These are phyloP conservation scores for Dactylonectria macrodidyma DNA, from an alignment of 2,329 filamentous ascomycete species.

Conservation along the genomic window DNA sequence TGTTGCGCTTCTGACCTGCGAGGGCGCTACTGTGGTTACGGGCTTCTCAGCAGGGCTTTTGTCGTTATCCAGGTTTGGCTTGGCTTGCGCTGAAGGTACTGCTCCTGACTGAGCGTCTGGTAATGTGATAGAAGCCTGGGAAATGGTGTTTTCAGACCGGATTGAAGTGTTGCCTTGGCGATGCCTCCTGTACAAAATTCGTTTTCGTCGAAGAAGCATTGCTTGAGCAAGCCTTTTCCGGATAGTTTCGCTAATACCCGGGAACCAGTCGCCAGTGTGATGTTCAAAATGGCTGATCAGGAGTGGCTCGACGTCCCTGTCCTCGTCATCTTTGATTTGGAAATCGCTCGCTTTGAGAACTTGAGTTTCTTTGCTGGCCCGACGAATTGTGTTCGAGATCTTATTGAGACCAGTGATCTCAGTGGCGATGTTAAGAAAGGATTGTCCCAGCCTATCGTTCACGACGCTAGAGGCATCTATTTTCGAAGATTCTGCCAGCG, in stretches of 20 bases:
- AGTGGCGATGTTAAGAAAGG: background rate
- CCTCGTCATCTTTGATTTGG: conserved; percentile 26
- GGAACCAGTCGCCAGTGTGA: conserved; percentile 26
- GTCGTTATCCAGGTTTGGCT: background rate
- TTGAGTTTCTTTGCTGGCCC: conserved; percentile 27
- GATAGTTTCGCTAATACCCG: conserved; percentile 5
- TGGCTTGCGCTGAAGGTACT: background rate
- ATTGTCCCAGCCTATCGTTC: background rate
- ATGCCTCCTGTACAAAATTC: conserved; percentile 30
- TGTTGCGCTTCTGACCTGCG: conserved; percentile 10
- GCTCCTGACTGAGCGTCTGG: background rate
- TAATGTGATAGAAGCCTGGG: background rate
- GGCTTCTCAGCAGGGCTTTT: background rate
- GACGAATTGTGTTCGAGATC: conserved; percentile 24
- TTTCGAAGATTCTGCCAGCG: background rate
- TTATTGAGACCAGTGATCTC: conserved; percentile 13
- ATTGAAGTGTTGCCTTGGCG: conserved; percentile 11
- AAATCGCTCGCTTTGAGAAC: conserved; percentile 20
- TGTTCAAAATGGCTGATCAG: conserved; percentile 4
- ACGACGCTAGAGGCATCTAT: background rate
- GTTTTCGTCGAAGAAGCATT: conserved; percentile 32
- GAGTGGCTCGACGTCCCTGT: conserved; percentile 20
- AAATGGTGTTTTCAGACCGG: background rate
- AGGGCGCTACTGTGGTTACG: background rate
- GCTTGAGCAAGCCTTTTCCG: conserved; percentile 20